Conservation (phyloP, 2,329 filamentous ascomycete genomes). For the Aspergillus sp. region DNA sequence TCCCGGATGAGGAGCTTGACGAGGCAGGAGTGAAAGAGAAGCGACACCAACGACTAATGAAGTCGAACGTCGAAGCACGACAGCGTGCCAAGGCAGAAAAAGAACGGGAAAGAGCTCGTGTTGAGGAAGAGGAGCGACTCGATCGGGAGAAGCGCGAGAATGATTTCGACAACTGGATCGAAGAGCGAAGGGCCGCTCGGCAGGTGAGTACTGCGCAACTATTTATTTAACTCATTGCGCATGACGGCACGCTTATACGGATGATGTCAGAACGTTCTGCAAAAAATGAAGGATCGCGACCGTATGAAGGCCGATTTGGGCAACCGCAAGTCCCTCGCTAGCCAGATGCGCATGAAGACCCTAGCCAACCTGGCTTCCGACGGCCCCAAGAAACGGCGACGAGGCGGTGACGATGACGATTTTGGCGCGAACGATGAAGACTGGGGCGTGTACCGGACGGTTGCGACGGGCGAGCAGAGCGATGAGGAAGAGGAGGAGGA, state of each 20-base stretch:
- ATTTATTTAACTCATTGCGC: background rate
- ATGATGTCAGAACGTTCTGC: constrained; percentile 48
- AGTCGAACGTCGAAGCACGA: constrained; percentile 87
- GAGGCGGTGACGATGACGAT: constrained; percentile 86
- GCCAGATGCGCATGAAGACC: constrained; percentile 96
- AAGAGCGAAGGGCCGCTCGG: constrained; percentile 67
- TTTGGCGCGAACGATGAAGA: constrained; percentile 97
- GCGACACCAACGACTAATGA: constrained; percentile 82
- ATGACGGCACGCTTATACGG: background rate
- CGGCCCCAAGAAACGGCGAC: constrained; percentile 71
- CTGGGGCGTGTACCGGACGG: constrained; percentile 93
- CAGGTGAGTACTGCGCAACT: constrained; percentile 29
- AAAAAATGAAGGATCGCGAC: constrained; percentile 88
- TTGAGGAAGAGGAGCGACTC: constrained; percentile 72
- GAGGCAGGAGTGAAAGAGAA: constrained; percentile 89
- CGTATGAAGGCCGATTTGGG: constrained; percentile 88
- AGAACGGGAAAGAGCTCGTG: constrained; percentile 77
- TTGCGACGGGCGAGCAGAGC: constrained; percentile 69
- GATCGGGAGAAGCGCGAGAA: constrained; percentile 78
- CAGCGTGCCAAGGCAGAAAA: constrained; percentile 94
- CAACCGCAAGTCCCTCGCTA: constrained; percentile 92
- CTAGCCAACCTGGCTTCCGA: constrained; percentile 94
- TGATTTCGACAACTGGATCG: constrained; percentile 78
- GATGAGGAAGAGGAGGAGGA: constrained; percentile 93
- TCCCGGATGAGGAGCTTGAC: constrained; percentile 86